Evolutionary conservation across 1,284 basidiomycete species (phyloP).

Genomic region (Cystobasidium pallidum): DNA sequence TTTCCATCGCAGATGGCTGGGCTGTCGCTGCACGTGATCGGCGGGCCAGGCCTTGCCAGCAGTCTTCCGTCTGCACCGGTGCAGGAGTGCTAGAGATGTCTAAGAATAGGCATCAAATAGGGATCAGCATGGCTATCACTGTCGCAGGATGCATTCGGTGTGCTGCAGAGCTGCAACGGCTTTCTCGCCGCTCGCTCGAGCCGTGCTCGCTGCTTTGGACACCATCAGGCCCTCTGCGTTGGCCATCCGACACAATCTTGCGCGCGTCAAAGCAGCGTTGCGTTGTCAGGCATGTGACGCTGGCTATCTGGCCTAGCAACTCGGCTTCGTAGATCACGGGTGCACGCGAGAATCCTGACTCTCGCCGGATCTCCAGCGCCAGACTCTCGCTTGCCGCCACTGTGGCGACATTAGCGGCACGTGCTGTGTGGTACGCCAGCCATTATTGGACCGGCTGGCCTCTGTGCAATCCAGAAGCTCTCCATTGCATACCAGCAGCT

Average conservation of each 20-base stretch:
- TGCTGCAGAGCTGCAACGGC: neutral
- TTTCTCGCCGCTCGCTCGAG: neutral
- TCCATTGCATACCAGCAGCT: neutral
- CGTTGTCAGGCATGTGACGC: too few relatives aligned
- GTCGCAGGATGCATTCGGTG: neutral
- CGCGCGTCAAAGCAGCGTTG: too few relatives aligned
- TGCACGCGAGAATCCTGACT: too few relatives aligned
- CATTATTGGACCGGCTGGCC: too few relatives aligned
- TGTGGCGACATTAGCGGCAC: neutral
- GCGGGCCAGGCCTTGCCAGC: neutral
- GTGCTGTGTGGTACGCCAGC: too few relatives aligned
- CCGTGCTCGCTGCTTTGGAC: neutral
- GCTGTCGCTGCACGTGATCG: slow-evolving; percentile 1
- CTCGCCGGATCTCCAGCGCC: too few relatives aligned
- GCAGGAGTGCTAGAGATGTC: neutral
- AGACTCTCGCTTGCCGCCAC: too few relatives aligned
- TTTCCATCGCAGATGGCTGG: slow-evolving; percentile 19
- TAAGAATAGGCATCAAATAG: too few relatives aligned
- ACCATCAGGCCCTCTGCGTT: neutral
- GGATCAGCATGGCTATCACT: neutral
- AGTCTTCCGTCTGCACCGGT: neutral
- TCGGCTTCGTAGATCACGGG: too few relatives aligned
- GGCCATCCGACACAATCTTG: neutral
- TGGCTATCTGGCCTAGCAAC: too few relatives aligned
- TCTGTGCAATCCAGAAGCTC: too few relatives aligned